These are phyloP conservation scores for Holtermannia corniformis DNA, from an alignment of 768 basidiomycete genomes.

Conservation along the genomic window DNA sequence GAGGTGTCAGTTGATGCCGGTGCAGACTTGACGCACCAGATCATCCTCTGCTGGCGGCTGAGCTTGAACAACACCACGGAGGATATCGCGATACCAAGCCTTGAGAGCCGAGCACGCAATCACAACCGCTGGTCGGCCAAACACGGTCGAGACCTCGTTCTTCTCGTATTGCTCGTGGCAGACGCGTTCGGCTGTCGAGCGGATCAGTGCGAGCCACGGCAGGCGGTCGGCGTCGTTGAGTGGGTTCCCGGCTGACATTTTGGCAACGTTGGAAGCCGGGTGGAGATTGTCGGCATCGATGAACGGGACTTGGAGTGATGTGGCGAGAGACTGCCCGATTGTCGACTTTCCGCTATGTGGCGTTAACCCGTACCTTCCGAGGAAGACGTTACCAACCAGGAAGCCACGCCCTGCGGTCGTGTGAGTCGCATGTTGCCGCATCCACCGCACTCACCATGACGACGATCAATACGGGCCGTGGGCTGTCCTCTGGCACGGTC, in stretches of 20 bases:
- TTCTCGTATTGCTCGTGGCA: slow-evolving; percentile 33
- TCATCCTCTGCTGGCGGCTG: slow-evolving; percentile 24
- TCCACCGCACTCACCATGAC: slow-evolving; percentile 39
- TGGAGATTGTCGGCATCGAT: slow-evolving; percentile 86
- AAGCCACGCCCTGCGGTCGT: not conserved
- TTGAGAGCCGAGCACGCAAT: slow-evolving; percentile 82
- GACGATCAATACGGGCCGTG: slow-evolving; percentile 42
- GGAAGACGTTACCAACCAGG: not conserved
- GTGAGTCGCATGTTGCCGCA: not conserved
- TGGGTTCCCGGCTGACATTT: slow-evolving; percentile 71
- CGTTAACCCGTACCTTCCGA: not conserved
- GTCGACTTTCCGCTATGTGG: slow-evolving; percentile 40
- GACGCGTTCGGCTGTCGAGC: slow-evolving; percentile 53
- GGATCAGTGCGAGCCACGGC: slow-evolving; percentile 74
- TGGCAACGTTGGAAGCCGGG: slow-evolving; percentile 66
- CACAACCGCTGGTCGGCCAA: slow-evolving; percentile 53
- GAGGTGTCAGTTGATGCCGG: slow-evolving; percentile 3
- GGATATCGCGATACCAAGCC: slow-evolving; percentile 65
- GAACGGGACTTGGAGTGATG: slow-evolving; percentile 58
- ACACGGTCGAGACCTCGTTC: slow-evolving; percentile 11
- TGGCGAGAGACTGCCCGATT: slow-evolving; percentile 56
- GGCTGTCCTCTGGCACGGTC: slow-evolving; percentile 23
- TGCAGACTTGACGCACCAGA: slow-evolving; percentile 28
- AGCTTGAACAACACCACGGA: slow-evolving; percentile 52
- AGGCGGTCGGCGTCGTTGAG: slow-evolving; percentile 71